phyloP scores from a whole-genome alignment of 768 basidiomycete species.

The Lactarius quietus region DNA sequence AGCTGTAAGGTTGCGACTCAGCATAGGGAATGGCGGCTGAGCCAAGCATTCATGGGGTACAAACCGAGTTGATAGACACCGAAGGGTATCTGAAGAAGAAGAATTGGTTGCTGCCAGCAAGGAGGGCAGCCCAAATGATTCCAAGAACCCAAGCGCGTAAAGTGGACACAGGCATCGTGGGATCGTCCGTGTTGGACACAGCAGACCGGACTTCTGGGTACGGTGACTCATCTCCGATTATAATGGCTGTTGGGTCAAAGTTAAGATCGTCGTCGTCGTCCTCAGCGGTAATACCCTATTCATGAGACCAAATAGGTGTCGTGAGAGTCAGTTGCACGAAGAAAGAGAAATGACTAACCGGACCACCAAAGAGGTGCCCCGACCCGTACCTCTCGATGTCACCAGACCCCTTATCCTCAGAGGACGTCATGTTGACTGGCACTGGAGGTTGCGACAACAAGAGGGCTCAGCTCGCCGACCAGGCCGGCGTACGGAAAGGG shows the following conservation, averaged over 20 bases:
- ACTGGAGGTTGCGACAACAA: background rate
- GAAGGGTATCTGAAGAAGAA: too few species aligned
- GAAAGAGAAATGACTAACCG: background rate
- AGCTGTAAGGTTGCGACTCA: conserved; percentile 32
- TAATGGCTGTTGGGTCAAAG: too few species aligned
- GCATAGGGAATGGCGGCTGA: background rate
- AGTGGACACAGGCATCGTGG: too few species aligned
- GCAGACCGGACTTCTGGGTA: too few species aligned
- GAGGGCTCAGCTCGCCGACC: conserved; percentile 5
- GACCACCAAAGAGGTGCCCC: background rate
- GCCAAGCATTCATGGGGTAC: conserved; percentile 9
- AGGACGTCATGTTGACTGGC: conserved; percentile 22
- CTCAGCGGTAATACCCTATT: too few species aligned
- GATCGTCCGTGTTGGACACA: too few species aligned
- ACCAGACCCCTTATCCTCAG: conserved; percentile 19
- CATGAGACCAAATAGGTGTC: conserved; percentile 3
- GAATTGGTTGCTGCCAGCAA: too few species aligned
- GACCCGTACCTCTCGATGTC: conserved; percentile 24
- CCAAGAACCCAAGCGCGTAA: too few species aligned
- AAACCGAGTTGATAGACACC: too few species aligned
- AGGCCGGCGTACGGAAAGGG: background rate
- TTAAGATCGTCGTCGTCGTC: too few species aligned
- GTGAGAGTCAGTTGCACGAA: conserved; percentile 29
- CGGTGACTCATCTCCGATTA: too few species aligned
- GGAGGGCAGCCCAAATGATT: too few species aligned